phyloP scores from a whole-genome alignment of 2,329 filamentous ascomycete genomes.

The Stachybotrys echinatus region DNA sequence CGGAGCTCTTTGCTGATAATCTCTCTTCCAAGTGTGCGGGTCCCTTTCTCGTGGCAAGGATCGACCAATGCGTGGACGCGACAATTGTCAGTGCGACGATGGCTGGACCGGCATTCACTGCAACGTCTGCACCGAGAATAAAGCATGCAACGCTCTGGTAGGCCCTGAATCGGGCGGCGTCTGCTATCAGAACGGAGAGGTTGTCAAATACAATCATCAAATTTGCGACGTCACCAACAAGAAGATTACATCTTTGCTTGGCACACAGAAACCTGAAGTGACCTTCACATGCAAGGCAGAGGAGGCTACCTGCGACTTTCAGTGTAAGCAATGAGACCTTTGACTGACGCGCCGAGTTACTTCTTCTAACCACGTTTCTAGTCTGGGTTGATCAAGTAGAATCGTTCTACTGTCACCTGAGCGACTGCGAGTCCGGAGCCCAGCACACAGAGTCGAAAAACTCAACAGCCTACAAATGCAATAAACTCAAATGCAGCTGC shows the following conservation, averaged over 20 bases:
- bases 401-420: conserved; percentile 92
- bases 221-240: conserved; percentile 96
- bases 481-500: conserved; percentile 80
- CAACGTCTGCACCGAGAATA: conserved; percentile 83
- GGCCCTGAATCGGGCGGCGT: conserved; percentile 75
- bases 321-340: too few relatives aligned
- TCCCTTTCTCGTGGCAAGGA: conserved; percentile 78
- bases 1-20: background rate
- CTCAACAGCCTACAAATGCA: conserved; percentile 77
- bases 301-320: conserved; percentile 80
- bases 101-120: conserved; percentile 98
- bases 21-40: conserved; percentile 61
- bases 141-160: conserved; percentile 85
- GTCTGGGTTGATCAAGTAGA: conserved; percentile 93
- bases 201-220: conserved; percentile 93
- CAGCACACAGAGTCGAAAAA: conserved; percentile 68
- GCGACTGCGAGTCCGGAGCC: conserved; percentile 70
- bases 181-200: conserved; percentile 86
- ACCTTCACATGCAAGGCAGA: conserved; percentile 87
- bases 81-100: conserved; percentile 78
- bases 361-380: conserved; percentile 25
- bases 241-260: conserved; percentile 84
- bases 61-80: conserved; percentile 65
- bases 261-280: conserved; percentile 81
- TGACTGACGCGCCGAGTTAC: background rate